phyloP scores from a whole-genome alignment of 257 asterid species.

The Ehretia macrophylla region DNA sequence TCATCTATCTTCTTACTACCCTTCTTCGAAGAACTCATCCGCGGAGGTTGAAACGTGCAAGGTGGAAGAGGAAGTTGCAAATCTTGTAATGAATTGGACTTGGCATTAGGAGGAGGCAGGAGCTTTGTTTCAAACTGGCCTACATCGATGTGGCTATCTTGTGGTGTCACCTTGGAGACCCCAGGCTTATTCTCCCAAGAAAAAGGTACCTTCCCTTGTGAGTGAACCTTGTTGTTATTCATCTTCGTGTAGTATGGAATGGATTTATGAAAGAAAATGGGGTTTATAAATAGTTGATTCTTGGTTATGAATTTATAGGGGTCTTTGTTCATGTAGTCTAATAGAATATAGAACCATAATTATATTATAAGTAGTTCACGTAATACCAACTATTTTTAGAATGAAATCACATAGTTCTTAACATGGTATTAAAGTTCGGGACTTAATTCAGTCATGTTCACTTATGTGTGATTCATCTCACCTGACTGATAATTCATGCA shows the following conservation, averaged over 20 bases:
- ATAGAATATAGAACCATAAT: too few species aligned
- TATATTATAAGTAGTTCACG: too few species aligned
- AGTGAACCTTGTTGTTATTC: constrained; percentile 43
- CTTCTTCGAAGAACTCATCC: constrained; percentile 30
- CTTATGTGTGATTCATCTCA: too few species aligned
- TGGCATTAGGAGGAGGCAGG: constrained; percentile 49
- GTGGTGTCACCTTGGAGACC: constrained; percentile 24
- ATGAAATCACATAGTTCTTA: too few species aligned
- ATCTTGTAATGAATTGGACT: constrained; percentile 22
- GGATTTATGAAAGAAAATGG: not conserved
- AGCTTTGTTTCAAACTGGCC: constrained; percentile 19
- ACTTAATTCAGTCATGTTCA: too few species aligned
- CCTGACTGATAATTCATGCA: too few species aligned
- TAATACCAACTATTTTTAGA: too few species aligned
- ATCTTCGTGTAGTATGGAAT: constrained; percentile 13
- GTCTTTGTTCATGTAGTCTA: constrained; percentile 26
- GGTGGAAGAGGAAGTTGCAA: constrained; percentile 41
- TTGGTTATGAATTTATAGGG: constrained; percentile 5
- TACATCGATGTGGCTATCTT: not conserved
- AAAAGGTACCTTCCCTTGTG: constrained; percentile 58
- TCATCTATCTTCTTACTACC: constrained; percentile 44
- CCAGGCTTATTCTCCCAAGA: constrained; percentile 74
- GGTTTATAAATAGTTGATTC: not conserved
- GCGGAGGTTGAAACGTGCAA: constrained; percentile 38
- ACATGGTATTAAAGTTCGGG: too few species aligned